phyloP scores from a whole-genome alignment of 1,284 basidiomycete species.

The Trametes versicolor region DNA sequence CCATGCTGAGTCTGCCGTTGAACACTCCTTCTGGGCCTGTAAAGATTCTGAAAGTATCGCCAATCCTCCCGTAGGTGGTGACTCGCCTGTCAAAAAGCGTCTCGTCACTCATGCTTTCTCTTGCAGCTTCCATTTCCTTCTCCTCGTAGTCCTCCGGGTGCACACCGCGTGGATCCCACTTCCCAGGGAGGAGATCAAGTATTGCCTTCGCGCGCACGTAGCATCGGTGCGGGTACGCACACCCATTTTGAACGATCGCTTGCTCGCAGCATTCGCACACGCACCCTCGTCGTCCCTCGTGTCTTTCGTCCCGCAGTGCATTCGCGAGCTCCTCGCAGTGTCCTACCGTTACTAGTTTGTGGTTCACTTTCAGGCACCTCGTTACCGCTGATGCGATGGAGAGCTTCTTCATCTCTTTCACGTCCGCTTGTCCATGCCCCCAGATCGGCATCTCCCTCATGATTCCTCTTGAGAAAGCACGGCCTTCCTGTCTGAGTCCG shows the following conservation, averaged over 20 bases:
- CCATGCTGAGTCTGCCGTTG: not conserved
- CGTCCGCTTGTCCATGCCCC: conserved; percentile 27
- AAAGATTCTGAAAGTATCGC: conserved; percentile 9
- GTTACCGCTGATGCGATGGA: not conserved
- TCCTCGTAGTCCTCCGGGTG: conserved; percentile 21
- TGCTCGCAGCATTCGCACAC: not conserved
- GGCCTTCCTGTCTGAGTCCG: conserved; percentile 18
- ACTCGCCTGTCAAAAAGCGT: conserved; percentile 4
- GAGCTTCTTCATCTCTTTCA: not conserved
- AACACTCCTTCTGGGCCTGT: not conserved
- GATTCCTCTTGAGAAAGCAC: conserved; percentile 20
- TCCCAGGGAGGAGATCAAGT: conserved; percentile 12
- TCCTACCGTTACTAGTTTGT: not conserved
- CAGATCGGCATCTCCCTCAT: conserved; percentile 36
- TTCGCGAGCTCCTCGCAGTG: conserved; percentile 3
- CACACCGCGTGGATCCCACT: conserved; percentile 24
- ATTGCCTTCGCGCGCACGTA: not conserved
- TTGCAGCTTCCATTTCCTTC: not conserved
- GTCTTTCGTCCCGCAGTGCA: not conserved
- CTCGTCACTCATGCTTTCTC: no score
- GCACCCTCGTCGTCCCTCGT: no score
- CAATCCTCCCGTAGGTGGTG: not conserved
- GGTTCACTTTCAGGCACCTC: not conserved
- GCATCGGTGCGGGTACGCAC: conserved; percentile 5
- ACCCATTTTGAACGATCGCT: not conserved